Percentiles rank a stretch among this genome's conserved stretches.
Evolutionary conservation across 371 early-diverging fungal genomes (phyloP).

Genomic region (Fennellomyces sp.): DNA sequence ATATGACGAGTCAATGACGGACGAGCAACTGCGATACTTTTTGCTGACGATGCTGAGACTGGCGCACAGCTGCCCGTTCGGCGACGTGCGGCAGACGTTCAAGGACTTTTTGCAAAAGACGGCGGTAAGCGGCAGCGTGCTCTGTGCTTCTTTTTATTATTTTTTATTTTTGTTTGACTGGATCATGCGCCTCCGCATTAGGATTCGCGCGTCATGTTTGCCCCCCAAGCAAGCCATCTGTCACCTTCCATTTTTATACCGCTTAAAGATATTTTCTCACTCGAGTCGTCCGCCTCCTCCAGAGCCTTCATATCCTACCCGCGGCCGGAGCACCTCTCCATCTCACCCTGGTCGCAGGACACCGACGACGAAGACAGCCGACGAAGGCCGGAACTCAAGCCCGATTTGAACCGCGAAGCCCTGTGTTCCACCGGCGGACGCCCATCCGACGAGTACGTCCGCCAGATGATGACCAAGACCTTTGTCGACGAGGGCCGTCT

Average conservation of each 20-base stretch:
- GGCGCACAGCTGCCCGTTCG: constrained; percentile 58
- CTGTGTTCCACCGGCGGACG: constrained; percentile 35
- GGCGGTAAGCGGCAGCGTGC: constrained; percentile 29
- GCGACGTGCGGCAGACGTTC: constrained; percentile 60
- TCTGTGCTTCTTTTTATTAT: neutral
- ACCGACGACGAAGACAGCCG: constrained; percentile 14
- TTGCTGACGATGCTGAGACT: constrained; percentile 60
- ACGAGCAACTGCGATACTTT: constrained; percentile 45
- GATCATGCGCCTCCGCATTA: constrained; percentile 10
- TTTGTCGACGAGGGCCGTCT: constrained; percentile 61
- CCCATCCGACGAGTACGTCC: constrained; percentile 49
- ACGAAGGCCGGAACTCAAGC: constrained; percentile 2
- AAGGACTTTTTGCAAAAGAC: constrained; percentile 44
- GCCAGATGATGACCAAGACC: constrained; percentile 57
- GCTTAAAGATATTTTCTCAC: constrained; percentile 43
- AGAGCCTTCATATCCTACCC: constrained; percentile 34
- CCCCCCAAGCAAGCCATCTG: constrained; percentile 54
- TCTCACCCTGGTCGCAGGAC: constrained; percentile 54
- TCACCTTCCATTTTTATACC: constrained; percentile 68
- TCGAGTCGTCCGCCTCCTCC: constrained; percentile 33
- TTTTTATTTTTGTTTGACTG: neutral
- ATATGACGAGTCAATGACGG: constrained; percentile 23
- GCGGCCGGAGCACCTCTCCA: constrained; percentile 40
- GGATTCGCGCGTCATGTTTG: constrained; percentile 42
- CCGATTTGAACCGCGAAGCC: no score